phyloP scores from a whole-genome alignment of 306 rosid species.

The Trifolium repens region DNA sequence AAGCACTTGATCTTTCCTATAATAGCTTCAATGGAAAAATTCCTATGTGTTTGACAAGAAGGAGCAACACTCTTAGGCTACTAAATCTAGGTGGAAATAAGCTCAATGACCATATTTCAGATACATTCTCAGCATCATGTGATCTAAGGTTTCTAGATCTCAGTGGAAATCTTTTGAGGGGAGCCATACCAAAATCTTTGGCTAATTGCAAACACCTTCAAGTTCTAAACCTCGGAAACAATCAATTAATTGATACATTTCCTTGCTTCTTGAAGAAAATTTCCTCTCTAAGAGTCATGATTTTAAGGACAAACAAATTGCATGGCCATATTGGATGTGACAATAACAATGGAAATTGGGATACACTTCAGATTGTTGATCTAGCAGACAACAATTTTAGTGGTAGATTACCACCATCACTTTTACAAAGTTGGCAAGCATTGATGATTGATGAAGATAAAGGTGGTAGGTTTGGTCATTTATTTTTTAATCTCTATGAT shows the following conservation, averaged over 20 bases:
- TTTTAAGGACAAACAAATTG: slow-evolving; percentile 30
- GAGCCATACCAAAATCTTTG: too few species aligned
- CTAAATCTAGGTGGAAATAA: slow-evolving; percentile 40
- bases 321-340: slow-evolving; percentile 25
- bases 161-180: too few species aligned
- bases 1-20: too few species aligned
- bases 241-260: slow-evolving; percentile 14
- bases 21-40: too few species aligned
- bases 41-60: slow-evolving; percentile 32
- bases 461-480: not conserved
- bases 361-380: slow-evolving; percentile 45
- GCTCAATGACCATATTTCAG: slow-evolving; percentile 12
- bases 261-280: slow-evolving; percentile 40
- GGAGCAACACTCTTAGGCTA: not conserved
- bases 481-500: slow-evolving; percentile 14
- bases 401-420: slow-evolving; percentile 34
- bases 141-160: too few species aligned
- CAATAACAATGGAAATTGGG: slow-evolving; percentile 26
- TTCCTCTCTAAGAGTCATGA: slow-evolving; percentile 24
- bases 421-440: slow-evolving; percentile 38
- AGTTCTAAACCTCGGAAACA: too few species aligned
- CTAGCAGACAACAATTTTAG: slow-evolving; percentile 44
- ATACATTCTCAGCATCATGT: not conserved
- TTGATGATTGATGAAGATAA: slow-evolving; percentile 31
- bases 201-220: too few species aligned